Base-by-base conservation (phyloP, 371 early-diverging fungal species). In the Capillidium heterosporum region DNA sequence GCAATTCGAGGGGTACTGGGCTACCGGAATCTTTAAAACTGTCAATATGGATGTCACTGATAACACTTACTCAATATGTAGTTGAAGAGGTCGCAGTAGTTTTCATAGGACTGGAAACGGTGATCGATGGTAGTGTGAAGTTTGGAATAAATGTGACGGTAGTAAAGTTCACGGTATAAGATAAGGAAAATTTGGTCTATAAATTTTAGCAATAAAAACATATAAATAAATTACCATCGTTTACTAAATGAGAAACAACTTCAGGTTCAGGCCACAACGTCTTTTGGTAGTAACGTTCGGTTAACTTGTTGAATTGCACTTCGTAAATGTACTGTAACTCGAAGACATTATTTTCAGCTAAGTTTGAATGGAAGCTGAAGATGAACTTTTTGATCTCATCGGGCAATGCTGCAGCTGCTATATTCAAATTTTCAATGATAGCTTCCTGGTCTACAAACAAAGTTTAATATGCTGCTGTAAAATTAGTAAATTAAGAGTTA, bases 51-150 rank as follows among this genome's bases (percentile, higher is more conserved):
- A 55, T 42, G 24, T 32, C 21, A 46, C n/a, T n/a, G n/a, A n/a
- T n/a, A n/a, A n/a, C n/a, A 35, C 77, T 74, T 73, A 84, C 85
- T 87, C 69, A 90, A 71, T 58, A 95, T 89, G 63, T 84, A 89
- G 76, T 93, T 91, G 80, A 95, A 95, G 48, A 95, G 72, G 63
- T 88, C 89, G 67, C 90, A 89, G 71, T 95, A 95, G 76, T 93
- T 93, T 63, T 82, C 81, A 71, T 89, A 95, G 50, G 92, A 91
- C 48, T 80, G 82, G 73, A 91, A 79, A 48, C 94, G 84, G 62
- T 87, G 84, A 61, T 93, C 90, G 57, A 91, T 68, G 60, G 84
- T 80, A 56, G 92, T 93, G 15, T 80, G 76, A 60, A 91, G 74
- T 61, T 84, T 87, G 54, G 90, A 76, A 74, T 92, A 93, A 53